These are phyloP conservation scores for Choanephora cucurbitarum DNA, from an alignment of 371 early-diverging fungal species.

Conservation along the genomic window DNA sequence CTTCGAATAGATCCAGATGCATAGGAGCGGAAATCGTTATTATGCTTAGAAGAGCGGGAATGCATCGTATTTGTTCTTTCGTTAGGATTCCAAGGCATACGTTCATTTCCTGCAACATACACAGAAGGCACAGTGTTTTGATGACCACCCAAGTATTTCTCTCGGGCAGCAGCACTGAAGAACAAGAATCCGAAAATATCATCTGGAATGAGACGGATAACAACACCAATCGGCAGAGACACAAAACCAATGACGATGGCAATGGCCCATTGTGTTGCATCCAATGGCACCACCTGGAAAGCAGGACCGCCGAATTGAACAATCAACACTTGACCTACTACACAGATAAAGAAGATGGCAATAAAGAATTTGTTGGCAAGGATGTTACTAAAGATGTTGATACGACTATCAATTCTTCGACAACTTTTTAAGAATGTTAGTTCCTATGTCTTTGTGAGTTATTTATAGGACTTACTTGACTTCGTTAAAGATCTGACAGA, in stretches of 20 bases:
- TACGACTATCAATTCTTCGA: slow-evolving; percentile 58
- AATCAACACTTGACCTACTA: slow-evolving; percentile 55
- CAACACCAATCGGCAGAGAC: slow-evolving; percentile 66
- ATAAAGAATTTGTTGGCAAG: slow-evolving; percentile 56
- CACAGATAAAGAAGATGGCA: slow-evolving; percentile 53
- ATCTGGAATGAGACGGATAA: slow-evolving; percentile 67
- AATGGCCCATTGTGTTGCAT: slow-evolving; percentile 62
- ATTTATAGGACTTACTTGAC: slow-evolving; percentile 45
- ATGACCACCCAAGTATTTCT: slow-evolving; percentile 26
- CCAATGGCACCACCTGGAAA: slow-evolving; percentile 50
- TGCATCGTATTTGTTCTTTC: slow-evolving; percentile 23
- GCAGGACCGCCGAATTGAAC: slow-evolving; percentile 61
- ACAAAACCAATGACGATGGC: slow-evolving; percentile 63
- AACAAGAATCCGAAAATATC: slow-evolving; percentile 35
- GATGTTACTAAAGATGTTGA: slow-evolving; percentile 60
- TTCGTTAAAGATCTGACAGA: slow-evolving; percentile 79
- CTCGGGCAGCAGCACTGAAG: slow-evolving; percentile 23
- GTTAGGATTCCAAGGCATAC: slow-evolving; percentile 27
- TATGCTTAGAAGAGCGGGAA: slow-evolving; percentile 27
- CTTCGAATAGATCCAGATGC: slow-evolving; percentile 17
- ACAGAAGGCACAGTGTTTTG: slow-evolving; percentile 21
- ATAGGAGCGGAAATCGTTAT: slow-evolving; percentile 17
- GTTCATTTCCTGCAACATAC: slow-evolving; percentile 33
- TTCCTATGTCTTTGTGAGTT: too few relatives aligned
- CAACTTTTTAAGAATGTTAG: slow-evolving; percentile 29